Percentiles rank a stretch among this genome's conserved stretches.
phyloP scores from a whole-genome alignment of 345 rosid genomes.

The Rhodomyrtus tomentosa region DNA sequence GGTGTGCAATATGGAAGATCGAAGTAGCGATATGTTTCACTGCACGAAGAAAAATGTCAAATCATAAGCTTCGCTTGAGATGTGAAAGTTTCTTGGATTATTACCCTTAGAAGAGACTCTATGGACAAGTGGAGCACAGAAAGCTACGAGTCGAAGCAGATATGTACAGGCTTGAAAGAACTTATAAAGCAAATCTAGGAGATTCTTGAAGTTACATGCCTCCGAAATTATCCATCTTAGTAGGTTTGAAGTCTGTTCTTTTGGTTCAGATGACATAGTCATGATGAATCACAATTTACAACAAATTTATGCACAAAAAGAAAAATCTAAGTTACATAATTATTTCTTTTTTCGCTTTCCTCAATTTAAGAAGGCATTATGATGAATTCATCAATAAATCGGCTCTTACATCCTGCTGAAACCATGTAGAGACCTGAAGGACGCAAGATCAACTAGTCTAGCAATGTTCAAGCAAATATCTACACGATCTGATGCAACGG shows the following conservation, averaged over 20 bases:
- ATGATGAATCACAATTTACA: neutral
- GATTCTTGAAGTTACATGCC: neutral
- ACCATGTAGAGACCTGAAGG: neutral
- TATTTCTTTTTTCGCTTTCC: neutral
- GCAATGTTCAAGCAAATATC: neutral
- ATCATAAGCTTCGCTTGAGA: neutral
- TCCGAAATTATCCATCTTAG: neutral
- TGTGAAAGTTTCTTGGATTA: neutral
- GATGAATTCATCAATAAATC: neutral
- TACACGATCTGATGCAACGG: neutral
- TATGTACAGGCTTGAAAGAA: neutral
- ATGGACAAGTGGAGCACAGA: neutral
- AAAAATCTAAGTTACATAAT: neutral
- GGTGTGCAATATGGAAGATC: conserved; percentile 31
- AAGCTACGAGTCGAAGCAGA: neutral
- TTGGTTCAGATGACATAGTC: neutral
- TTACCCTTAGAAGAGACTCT: neutral
- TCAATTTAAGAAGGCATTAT: neutral
- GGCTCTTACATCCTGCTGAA: neutral
- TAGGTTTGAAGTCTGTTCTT: neutral
- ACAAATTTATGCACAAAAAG: neutral
- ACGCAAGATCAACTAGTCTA: neutral
- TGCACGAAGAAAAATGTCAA: conserved; percentile 19
- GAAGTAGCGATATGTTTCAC: conserved; percentile 80
- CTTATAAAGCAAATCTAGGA: neutral